A percentile compares a stretch with the other conserved stretches of the same genome.
phyloP scores from a whole-genome alignment of 1,139 yeast genomes.

The Suhomyces chickasaworum region DNA sequence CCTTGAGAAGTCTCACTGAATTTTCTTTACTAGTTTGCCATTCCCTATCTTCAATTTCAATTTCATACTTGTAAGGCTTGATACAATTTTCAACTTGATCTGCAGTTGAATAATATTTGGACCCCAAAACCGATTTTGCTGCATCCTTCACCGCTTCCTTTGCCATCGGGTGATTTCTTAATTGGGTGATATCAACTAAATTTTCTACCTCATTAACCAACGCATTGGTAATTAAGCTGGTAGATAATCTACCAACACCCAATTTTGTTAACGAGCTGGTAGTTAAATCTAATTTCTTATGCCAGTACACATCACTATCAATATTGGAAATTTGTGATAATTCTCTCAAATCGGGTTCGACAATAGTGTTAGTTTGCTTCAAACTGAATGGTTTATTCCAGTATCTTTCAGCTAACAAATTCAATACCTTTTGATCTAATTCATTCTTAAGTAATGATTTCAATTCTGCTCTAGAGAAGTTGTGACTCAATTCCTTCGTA shows the following conservation, averaged over 20 bases:
- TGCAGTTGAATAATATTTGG: slow-evolving; percentile 86
- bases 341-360: slow-evolving; percentile 57
- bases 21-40: slow-evolving; percentile 86
- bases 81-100: slow-evolving; percentile 98
- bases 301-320: slow-evolving; percentile 83
- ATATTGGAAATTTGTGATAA: slow-evolving; percentile 49
- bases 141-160: slow-evolving; percentile 81
- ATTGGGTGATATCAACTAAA: slow-evolving; percentile 69
- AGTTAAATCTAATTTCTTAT: slow-evolving; percentile 78
- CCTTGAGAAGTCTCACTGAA: slow-evolving; percentile 69
- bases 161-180: slow-evolving; percentile 83
- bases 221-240: slow-evolving; percentile 79
- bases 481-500: slow-evolving; percentile 81
- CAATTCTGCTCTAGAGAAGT: slow-evolving; percentile 81
- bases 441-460: slow-evolving; percentile 77
- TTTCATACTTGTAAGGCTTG: slow-evolving; percentile 95
- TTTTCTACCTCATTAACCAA: slow-evolving; percentile 75
- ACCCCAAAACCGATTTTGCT: slow-evolving; percentile 73
- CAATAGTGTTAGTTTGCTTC: slow-evolving; percentile 17
- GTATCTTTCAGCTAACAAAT: slow-evolving; percentile 83
- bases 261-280: slow-evolving; percentile 84
- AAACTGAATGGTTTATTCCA: slow-evolving; percentile 72
- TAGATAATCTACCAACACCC: slow-evolving; percentile 90
- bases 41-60: slow-evolving; percentile 93
- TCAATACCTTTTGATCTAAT: slow-evolving; percentile 85